Percentiles rank a stretch among this genome's conserved stretches.
Evolutionary conservation across 202 grass and related monocot genomes (phyloP).

Genomic region (Digitaria exilis): DNA sequence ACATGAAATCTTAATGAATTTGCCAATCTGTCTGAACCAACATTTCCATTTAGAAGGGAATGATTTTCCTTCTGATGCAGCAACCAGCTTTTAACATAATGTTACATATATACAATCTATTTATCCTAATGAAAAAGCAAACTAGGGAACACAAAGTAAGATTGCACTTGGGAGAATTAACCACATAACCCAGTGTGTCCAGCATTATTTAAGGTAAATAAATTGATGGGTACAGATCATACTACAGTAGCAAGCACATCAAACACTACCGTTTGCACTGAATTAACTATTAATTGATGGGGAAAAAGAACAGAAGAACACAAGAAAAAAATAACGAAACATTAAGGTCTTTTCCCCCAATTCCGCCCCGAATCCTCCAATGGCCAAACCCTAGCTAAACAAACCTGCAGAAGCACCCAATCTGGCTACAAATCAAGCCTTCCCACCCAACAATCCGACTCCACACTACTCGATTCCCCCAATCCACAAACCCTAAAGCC

Average conservation of each 20-base stretch:
- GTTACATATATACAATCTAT: background rate
- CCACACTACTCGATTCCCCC: background rate
- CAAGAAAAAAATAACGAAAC: background rate
- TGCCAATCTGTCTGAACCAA: background rate
- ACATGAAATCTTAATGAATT: background rate
- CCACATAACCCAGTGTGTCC: background rate
- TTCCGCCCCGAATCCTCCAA: background rate
- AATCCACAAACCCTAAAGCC: slow-evolving; percentile 41
- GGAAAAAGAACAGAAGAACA: background rate
- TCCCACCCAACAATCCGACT: background rate
- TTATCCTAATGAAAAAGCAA: background rate
- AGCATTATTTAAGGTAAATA: background rate
- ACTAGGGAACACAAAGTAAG: background rate
- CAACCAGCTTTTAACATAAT: background rate
- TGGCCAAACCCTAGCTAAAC: slow-evolving; percentile 44
- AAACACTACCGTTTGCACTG: background rate
- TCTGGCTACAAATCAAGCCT: background rate
- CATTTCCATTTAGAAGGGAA: background rate
- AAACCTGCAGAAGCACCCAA: background rate
- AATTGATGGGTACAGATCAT: background rate
- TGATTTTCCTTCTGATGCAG: background rate
- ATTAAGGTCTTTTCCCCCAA: background rate
- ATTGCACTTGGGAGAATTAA: background rate
- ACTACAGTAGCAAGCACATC: background rate
- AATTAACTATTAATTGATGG: background rate